A percentile compares a stretch with the other conserved stretches of the same genome.
These are phyloP conservation scores for Eremochloa ophiuroides DNA, from an alignment of 176 grass and related monocot genomes.

Conservation along the genomic window DNA sequence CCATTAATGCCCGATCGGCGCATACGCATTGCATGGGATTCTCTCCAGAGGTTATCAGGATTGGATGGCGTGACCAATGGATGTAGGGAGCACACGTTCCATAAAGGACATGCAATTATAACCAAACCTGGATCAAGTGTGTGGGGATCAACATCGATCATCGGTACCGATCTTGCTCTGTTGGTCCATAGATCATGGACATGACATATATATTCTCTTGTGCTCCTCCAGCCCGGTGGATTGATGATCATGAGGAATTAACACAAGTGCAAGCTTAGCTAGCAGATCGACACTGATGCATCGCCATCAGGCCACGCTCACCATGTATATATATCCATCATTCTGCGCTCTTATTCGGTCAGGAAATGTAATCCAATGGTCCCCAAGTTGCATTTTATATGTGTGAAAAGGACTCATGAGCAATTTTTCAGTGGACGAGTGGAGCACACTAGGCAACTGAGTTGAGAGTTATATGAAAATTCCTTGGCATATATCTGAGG, in stretches of 20 bases:
- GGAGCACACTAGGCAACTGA: conserved; percentile 28
- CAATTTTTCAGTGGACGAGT: conserved; percentile 31
- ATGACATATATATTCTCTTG: conserved; percentile 48
- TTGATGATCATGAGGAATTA: conserved; percentile 23
- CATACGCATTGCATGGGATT: conserved; percentile 28
- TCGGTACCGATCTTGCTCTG: background rate
- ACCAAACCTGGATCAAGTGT: conserved; percentile 16
- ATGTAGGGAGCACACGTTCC: background rate
- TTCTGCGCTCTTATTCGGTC: conserved; percentile 24
- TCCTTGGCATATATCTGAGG: conserved; percentile 39
- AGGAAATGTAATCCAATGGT: conserved; percentile 1
- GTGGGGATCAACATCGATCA: conserved; percentile 15
- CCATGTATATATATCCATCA: conserved; percentile 38
- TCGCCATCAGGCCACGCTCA: conserved; percentile 30
- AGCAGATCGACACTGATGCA: conserved; percentile 46
- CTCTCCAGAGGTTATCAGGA: conserved; percentile 1
- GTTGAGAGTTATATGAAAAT: conserved; percentile 11
- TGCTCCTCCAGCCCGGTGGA: background rate
- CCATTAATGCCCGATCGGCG: conserved; percentile 15
- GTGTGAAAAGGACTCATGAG: conserved; percentile 32
- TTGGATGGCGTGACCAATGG: conserved; percentile 14
- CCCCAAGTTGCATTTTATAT: conserved; percentile 37
- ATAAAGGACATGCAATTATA: conserved; percentile 23
- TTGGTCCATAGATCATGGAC: conserved; percentile 12
- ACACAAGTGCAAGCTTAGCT: conserved; percentile 45